These are phyloP conservation scores for Balakata baccata DNA, from an alignment of 345 rosid species.

Conservation along the genomic window DNA sequence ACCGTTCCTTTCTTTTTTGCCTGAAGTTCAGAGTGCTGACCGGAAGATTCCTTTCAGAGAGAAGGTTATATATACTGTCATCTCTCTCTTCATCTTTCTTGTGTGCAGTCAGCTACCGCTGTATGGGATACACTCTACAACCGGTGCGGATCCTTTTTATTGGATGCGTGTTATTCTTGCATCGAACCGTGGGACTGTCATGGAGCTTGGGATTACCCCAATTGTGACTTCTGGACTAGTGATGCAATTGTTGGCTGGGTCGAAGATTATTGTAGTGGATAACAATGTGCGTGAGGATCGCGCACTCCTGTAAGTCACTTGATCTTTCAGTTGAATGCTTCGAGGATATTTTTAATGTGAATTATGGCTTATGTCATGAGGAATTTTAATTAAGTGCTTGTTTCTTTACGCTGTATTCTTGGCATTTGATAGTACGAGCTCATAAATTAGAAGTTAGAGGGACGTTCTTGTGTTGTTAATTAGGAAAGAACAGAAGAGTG, in stretches of 20 bases:
- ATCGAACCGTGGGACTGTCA: conserved; percentile 68
- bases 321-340: too few relatives aligned
- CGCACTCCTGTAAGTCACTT: conserved; percentile 64
- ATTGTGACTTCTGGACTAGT: conserved; percentile 68
- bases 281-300: conserved; percentile 71
- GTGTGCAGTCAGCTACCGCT: conserved; percentile 79
- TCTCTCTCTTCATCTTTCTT: conserved; percentile 55
- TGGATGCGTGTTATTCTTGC: conserved; percentile 85
- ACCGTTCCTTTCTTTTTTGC: conserved; percentile 51
- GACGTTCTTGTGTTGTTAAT: too few relatives aligned
- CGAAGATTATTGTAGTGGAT: conserved; percentile 73
- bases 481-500: too few relatives aligned
- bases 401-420: too few relatives aligned
- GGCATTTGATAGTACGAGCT: too few relatives aligned
- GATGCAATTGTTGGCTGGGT: conserved; percentile 66
- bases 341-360: too few relatives aligned
- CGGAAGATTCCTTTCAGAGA: conserved; percentile 64
- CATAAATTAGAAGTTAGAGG: too few relatives aligned
- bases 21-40: conserved; percentile 64
- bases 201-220: conserved; percentile 78
- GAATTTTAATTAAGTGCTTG: too few relatives aligned
- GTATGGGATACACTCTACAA: conserved; percentile 66
- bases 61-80: conserved; percentile 58
- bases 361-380: too few relatives aligned
- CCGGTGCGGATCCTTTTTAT: conserved; percentile 68